Evolutionary conservation across 176 grass and related monocot genomes (phyloP).

Genomic region (Musa beccarii): DNA sequence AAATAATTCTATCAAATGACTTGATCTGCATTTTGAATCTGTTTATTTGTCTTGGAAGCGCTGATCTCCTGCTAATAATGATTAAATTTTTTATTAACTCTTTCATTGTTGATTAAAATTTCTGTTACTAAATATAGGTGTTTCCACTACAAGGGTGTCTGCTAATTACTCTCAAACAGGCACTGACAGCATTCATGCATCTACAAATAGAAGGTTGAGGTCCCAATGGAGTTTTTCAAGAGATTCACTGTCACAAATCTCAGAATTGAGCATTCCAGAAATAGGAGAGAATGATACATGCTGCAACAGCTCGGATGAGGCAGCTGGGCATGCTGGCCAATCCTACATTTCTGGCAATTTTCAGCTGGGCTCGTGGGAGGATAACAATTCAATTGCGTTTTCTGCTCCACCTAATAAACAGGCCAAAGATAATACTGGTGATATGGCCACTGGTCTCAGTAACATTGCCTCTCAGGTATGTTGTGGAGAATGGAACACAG

Average conservation of each 20-base stretch:
- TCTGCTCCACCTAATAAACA: conserved; percentile 49
- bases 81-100: too few species aligned
- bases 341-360: conserved; percentile 53
- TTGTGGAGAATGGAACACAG: neutral
- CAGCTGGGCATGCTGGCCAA: conserved; percentile 20
- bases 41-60: too few species aligned
- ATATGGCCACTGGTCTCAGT: conserved; percentile 51
- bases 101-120: neutral
- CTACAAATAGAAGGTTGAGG: conserved; percentile 33
- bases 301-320: conserved; percentile 41
- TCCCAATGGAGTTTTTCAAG: conserved; percentile 69
- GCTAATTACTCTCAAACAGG: conserved; percentile 38
- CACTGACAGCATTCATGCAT: neutral
- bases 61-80: too few species aligned
- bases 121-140: conserved; percentile 9
- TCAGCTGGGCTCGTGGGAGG: conserved; percentile 80
- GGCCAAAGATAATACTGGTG: conserved; percentile 30
- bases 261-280: conserved; percentile 55
- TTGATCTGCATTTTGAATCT: too few species aligned
- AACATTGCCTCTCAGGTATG: conserved; percentile 71
- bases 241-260: conserved; percentile 54
- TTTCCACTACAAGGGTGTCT: conserved; percentile 30
- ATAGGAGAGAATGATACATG: conserved; percentile 40
- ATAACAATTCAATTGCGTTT: conserved; percentile 90
- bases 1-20: too few species aligned